These are phyloP conservation scores for Arthrobotrys megalospora DNA, from an alignment of 2,329 filamentous ascomycete genomes.

Conservation along the genomic window DNA sequence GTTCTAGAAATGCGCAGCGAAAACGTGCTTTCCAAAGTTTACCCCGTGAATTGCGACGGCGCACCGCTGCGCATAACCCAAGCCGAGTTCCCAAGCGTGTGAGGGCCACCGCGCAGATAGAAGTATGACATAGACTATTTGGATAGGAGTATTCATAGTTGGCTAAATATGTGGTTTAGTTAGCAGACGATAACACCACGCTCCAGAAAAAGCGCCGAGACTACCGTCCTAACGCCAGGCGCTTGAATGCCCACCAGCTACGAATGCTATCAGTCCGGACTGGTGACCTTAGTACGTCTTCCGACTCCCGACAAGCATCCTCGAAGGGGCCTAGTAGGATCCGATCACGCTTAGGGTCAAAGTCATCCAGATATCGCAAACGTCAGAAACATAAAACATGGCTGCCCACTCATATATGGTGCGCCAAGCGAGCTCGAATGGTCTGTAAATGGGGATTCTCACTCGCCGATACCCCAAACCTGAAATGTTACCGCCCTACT, in stretches of 20 bases:
- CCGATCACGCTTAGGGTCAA: conserved; percentile 71
- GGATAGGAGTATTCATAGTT: neutral
- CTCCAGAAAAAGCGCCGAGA: conserved; percentile 37
- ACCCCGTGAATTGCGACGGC: conserved; percentile 83
- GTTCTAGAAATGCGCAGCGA: conserved; percentile 40
- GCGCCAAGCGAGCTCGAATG: conserved; percentile 92
- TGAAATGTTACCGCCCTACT: conserved; percentile 89
- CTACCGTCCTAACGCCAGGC: conserved; percentile 36
- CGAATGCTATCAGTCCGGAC: conserved; percentile 63
- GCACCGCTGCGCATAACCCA: conserved; percentile 95
- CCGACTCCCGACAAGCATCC: neutral
- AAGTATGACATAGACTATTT: conserved; percentile 57
- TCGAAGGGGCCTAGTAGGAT: conserved; percentile 67
- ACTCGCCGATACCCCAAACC: conserved; percentile 85
- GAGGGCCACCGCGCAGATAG: conserved; percentile 67
- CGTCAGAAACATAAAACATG: conserved; percentile 91
- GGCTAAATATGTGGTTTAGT: conserved; percentile 31
- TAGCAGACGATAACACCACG: conserved; percentile 48
- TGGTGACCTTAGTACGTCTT: too few species aligned
- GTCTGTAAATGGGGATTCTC: conserved; percentile 89
- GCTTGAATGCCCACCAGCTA: conserved; percentile 64
- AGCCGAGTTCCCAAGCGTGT: conserved; percentile 87
- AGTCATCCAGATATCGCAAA: conserved; percentile 79
- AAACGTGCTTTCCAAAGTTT: conserved; percentile 90
- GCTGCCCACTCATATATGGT: conserved; percentile 94